These are phyloP conservation scores for Ordospora colligata DNA, from an alignment of 371 early-diverging fungal species.

Conservation along the genomic window DNA sequence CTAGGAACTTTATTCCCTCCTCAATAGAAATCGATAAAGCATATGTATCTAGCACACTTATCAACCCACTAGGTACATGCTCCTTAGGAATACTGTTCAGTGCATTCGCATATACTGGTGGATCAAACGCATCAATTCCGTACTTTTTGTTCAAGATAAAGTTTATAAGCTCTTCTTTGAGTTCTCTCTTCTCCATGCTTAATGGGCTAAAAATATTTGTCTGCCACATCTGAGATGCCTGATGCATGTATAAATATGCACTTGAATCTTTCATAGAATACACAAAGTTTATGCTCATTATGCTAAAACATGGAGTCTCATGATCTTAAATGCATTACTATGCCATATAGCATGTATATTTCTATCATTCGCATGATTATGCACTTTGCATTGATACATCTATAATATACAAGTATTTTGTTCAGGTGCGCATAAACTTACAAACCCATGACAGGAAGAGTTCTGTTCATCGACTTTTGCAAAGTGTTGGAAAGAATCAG, in stretches of 20 bases:
- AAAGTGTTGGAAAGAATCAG: conserved; percentile 50
- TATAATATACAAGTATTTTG: too few relatives aligned
- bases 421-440: too few relatives aligned
- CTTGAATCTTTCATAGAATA: too few relatives aligned
- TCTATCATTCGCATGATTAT: too few relatives aligned
- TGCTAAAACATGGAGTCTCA: too few relatives aligned
- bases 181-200: background rate
- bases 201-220: background rate
- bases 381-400: too few relatives aligned
- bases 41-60: background rate
- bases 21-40: background rate
- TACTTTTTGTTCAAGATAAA: conserved; percentile 36
- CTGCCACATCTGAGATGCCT: too few relatives aligned
- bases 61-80: background rate
- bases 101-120: conserved; percentile 13
- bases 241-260: too few relatives aligned
- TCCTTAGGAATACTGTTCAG: background rate
- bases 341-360: too few relatives aligned
- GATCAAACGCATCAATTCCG: background rate
- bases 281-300: too few relatives aligned
- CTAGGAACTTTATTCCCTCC: background rate
- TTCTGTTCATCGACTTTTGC: conserved; percentile 39
- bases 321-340: too few relatives aligned
- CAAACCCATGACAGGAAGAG: background rate
- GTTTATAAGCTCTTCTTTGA: conserved; percentile 41